A percentile compares a stretch with the other conserved stretches of the same genome.
These are phyloP conservation scores for Jasminum sambac DNA, from an alignment of 257 asterid genomes.

Conservation along the genomic window DNA sequence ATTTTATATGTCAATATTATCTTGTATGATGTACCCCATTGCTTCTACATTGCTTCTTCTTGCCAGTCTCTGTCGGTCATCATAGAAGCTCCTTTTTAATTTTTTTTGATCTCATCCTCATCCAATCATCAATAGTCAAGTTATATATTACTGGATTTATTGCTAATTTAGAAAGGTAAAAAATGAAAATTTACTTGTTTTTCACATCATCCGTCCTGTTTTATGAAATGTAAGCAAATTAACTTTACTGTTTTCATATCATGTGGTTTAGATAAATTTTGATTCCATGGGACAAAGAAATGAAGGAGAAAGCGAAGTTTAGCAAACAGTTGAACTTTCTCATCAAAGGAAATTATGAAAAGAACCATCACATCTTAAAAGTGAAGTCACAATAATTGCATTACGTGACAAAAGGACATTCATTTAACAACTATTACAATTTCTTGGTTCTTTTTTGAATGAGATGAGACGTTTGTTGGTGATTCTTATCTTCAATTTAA, in stretches of 20 bases:
- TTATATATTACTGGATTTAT: no score
- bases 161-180: no score
- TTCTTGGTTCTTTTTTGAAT: slow-evolving; percentile 23
- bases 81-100: slow-evolving; percentile 32
- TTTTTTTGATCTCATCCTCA: no score
- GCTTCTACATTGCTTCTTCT: slow-evolving; percentile 53
- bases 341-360: not conserved
- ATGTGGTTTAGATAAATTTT: not conserved
- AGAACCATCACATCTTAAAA: slow-evolving; percentile 32
- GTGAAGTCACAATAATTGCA: slow-evolving; percentile 30
- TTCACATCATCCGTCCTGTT: no score
- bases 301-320: not conserved
- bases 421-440: slow-evolving; percentile 11
- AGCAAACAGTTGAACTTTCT: not conserved
- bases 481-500: not conserved
- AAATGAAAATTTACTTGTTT: no score
- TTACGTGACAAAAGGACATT: slow-evolving; percentile 27
- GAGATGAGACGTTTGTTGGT: slow-evolving; percentile 1
- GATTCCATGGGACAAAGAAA: no score
- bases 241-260: no score
- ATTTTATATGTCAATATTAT: slow-evolving; percentile 6
- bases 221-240: no score
- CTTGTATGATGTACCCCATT: slow-evolving; percentile 25
- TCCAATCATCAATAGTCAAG: no score
- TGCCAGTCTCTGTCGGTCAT: slow-evolving; percentile 80